phyloP scores from a whole-genome alignment of 2,329 filamentous ascomycete genomes.

The Scorias spongiosa region DNA sequence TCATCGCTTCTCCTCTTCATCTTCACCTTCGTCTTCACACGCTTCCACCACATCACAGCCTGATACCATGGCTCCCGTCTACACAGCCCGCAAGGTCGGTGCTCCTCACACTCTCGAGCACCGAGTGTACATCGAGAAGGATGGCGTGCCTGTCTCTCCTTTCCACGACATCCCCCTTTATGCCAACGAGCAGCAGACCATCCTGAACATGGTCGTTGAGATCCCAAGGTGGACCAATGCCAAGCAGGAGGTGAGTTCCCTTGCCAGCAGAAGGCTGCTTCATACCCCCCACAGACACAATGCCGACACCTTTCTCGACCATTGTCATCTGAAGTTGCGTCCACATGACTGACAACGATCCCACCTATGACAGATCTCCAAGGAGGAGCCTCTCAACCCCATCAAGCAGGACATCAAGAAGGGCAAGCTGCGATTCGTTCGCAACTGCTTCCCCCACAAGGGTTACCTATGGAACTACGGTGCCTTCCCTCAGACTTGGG shows the following conservation, averaged over 20 bases:
- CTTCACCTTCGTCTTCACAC: slow-evolving; percentile 1
- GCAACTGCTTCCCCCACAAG: slow-evolving; percentile 99
- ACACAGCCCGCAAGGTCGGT: slow-evolving; percentile 72
- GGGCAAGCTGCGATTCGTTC: slow-evolving; percentile 97
- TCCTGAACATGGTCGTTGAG: slow-evolving; percentile 99
- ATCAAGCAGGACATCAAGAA: slow-evolving; percentile 99
- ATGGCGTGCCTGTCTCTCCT: slow-evolving; percentile 82
- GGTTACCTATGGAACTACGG: slow-evolving; percentile 99
- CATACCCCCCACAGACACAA: background rate
- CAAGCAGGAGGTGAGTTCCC: slow-evolving; percentile 77
- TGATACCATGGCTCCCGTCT: slow-evolving; percentile 27
- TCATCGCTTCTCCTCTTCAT: slow-evolving; percentile 6
- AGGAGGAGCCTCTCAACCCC: slow-evolving; percentile 94
- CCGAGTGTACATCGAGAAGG: slow-evolving; percentile 94
- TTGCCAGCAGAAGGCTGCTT: background rate
- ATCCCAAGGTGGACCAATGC: slow-evolving; percentile 99
- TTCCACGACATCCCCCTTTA: slow-evolving; percentile 99
- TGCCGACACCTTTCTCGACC: background rate
- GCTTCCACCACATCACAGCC: slow-evolving; percentile 2
- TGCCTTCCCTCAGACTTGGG: slow-evolving; percentile 98
- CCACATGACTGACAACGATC: slow-evolving; percentile 1
- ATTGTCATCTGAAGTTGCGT: background rate
- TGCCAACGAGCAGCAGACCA: slow-evolving; percentile 86
- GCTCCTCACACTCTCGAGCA: slow-evolving; percentile 89
- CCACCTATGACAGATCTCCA: slow-evolving; percentile 60